A percentile compares a stretch with the other conserved stretches of the same genome.
These are phyloP conservation scores for Trametes sp. DNA, from an alignment of 1,284 basidiomycete genomes.

Conservation along the genomic window DNA sequence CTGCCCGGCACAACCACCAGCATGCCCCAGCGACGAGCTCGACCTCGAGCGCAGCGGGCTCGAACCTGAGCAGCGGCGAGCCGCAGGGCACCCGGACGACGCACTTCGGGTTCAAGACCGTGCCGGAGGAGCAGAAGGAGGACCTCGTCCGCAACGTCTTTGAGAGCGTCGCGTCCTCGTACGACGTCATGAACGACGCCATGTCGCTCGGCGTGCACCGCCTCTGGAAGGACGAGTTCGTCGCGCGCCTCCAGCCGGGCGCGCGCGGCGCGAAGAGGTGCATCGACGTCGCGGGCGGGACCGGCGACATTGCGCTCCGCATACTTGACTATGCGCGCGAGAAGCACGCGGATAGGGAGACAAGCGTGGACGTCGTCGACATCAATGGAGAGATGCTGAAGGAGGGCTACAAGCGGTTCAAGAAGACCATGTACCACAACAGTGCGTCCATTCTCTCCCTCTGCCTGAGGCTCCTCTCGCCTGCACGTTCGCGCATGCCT, in stretches of 20 bases:
- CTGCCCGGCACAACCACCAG: constrained; percentile 27
- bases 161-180: constrained; percentile 94
- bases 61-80: constrained; percentile 5
- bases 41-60: neutral
- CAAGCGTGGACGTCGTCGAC: constrained; percentile 91
- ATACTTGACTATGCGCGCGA: constrained; percentile 94
- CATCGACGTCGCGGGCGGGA: constrained; percentile 97
- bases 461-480: neutral
- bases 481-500: neutral
- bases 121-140: constrained; percentile 83
- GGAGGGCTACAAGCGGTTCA: constrained; percentile 91
- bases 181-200: constrained; percentile 99
- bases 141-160: constrained; percentile 90
- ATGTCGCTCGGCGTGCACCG: constrained; percentile 97
- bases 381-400: constrained; percentile 97
- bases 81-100: constrained; percentile 45
- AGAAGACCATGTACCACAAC: constrained; percentile 96
- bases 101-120: constrained; percentile 93
- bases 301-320: constrained; percentile 95
- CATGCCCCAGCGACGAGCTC: constrained; percentile 12
- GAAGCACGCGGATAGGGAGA: constrained; percentile 88
- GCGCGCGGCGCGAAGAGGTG: constrained; percentile 76
- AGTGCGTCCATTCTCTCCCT: constrained; percentile 61
- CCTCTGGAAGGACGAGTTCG: constrained; percentile 96
- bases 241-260: constrained; percentile 83